These are phyloP conservation scores for Excoecaria cochinchinensis DNA, from an alignment of 345 rosid genomes.

Conservation along the genomic window DNA sequence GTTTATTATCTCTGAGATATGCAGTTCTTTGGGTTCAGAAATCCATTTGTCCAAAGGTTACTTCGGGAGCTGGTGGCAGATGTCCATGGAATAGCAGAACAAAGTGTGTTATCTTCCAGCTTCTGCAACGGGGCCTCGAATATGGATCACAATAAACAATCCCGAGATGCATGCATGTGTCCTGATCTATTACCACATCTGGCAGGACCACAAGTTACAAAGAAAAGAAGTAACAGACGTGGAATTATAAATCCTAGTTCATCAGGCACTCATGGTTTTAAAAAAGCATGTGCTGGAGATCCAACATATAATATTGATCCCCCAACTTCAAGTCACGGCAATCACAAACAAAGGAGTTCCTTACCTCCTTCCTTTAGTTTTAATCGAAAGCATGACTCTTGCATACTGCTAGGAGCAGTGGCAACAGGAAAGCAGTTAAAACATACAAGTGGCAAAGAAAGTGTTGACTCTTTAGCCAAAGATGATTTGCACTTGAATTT, in stretches of 20 bases:
- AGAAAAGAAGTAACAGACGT: conserved; percentile 57
- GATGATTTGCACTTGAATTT: conserved; percentile 20
- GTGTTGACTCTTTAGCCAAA: conserved; percentile 19
- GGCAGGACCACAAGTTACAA: conserved; percentile 38
- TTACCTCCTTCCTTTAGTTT: conserved; percentile 20
- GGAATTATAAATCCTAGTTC: conserved; percentile 31
- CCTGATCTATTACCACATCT: conserved; percentile 43
- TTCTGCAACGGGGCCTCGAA: conserved; percentile 38
- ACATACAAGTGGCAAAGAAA: conserved; percentile 19
- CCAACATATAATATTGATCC: conserved; percentile 13
- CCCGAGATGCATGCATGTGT: conserved; percentile 23
- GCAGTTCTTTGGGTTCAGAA: conserved; percentile 93
- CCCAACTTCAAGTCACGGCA: conserved; percentile 23
- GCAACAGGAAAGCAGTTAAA: conserved; percentile 22
- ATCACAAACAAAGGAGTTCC: conserved; percentile 24
- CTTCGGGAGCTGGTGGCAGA: conserved; percentile 77
- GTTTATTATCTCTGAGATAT: conserved; percentile 19
- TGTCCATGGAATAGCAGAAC: conserved; percentile 50
- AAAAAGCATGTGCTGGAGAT: conserved; percentile 42
- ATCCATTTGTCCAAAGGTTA: conserved; percentile 72
- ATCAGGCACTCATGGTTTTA: conserved; percentile 23
- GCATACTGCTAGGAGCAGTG: conserved; percentile 25
- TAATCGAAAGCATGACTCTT: conserved; percentile 28
- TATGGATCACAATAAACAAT: conserved; percentile 27
- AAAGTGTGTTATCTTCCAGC: conserved; percentile 36